Conservation (phyloP, 192 early-diverging fungal genomes). For the Rhizoclosmatium sp. region DNA sequence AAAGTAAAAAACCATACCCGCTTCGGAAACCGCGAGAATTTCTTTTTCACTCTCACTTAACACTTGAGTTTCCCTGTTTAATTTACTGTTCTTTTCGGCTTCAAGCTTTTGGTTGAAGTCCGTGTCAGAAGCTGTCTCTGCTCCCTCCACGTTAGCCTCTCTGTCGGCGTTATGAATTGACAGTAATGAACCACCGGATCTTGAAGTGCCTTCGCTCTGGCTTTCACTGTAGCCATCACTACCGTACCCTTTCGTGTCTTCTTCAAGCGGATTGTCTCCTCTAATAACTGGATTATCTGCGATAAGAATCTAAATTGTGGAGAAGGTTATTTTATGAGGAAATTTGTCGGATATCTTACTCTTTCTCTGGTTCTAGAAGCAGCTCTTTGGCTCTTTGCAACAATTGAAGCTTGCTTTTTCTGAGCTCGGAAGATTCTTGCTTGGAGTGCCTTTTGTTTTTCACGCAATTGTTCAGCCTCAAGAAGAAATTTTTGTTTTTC, state of each 20-base stretch:
- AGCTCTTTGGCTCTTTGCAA: slow-evolving; percentile 28
- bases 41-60: slow-evolving; percentile 27
- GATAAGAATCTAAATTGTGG: slow-evolving; percentile 19
- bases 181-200: slow-evolving; percentile 13
- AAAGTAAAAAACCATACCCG: slow-evolving; percentile 5
- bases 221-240: slow-evolving; percentile 17
- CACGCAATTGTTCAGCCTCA: slow-evolving; percentile 29
- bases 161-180: not conserved
- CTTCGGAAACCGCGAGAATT: slow-evolving; percentile 10
- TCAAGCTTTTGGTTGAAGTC: slow-evolving; percentile 6
- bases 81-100: slow-evolving; percentile 14
- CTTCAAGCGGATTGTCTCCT: slow-evolving; percentile 8
- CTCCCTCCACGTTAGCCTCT: not conserved
- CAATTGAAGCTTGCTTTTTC: slow-evolving; percentile 26
- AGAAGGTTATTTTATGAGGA: not conserved
- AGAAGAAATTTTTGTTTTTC: slow-evolving; percentile 35
- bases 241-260: not conserved
- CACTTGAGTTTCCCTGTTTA: slow-evolving; percentile 22
- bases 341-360: not conserved
- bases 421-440: slow-evolving; percentile 13
- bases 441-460: slow-evolving; percentile 32
- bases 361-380: slow-evolving; percentile 36
- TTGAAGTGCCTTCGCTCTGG: slow-evolving; percentile 24
- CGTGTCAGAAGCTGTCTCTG: not conserved
- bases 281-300: slow-evolving; percentile 35